Base-by-base conservation (phyloP, 164 flowering plant genomes). In the Sedum album region DNA sequence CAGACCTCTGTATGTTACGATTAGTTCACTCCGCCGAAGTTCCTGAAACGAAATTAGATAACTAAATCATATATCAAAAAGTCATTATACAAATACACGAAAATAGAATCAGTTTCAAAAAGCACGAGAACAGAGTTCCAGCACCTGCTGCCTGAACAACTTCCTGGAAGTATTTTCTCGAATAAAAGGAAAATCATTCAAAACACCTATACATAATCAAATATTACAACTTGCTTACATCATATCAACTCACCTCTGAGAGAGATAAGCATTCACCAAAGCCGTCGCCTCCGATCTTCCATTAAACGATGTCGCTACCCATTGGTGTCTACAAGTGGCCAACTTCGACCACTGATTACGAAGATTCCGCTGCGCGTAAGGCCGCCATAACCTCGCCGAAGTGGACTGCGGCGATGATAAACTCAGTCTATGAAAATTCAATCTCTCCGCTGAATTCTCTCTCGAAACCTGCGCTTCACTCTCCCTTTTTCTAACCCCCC, bases 281-380 rank as follows among this genome's bases (percentile, higher is more conserved):
- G 82, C 76, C 5, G 87, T 83, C 38, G 90, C 94, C 28, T 86
- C 84, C 0, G 91, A 79, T 75, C 86, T 82, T 3, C 84, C 98
- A 2, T 66, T 31, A 5, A 85, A 77, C 41, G 90, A 81, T 55
- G 81, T 44, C 20, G 87, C 79, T 38, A 28, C 33, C 98, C 98
- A 91, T 44, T 81, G 76, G 18, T 84, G 76, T 64, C 76, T 78
- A 48, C 49, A 71, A 55, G 88, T 71, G n/a, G 82, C 74, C 73
- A 91, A 39, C 61, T 77, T 86, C 18, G 91, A 82, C 97, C 97
- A 93, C 66, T 89, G 98, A 72, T 89, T 93, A 69, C 87, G 78
- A 38, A 93, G 73, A 72, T 91, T 93, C 46, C 96, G 69, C 70
- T 89, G 98, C 0, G 97, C 96, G 2, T 86, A 81, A 38, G 96